Evolutionary conservation across 768 basidiomycete species (phyloP).

Genomic region (Pisolithus sp.): DNA sequence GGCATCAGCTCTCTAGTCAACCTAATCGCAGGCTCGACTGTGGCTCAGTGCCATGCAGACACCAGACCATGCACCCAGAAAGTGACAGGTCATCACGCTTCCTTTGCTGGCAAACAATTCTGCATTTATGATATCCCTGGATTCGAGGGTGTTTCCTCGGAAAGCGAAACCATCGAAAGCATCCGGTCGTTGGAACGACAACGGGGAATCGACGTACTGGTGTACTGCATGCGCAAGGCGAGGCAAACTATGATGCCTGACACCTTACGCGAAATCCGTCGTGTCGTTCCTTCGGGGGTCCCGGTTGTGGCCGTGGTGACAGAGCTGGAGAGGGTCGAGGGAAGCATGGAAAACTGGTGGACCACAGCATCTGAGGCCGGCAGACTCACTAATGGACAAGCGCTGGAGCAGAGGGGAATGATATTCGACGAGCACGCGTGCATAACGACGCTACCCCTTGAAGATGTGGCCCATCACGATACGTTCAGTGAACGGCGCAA

Average conservation of each 20-base stretch:
- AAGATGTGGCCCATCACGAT: conserved; percentile 28
- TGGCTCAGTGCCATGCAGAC: conserved; percentile 16
- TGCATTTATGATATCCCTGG: conserved; percentile 20
- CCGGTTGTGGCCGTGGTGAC: conserved; percentile 23
- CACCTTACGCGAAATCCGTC: neutral
- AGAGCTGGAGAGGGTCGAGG: conserved; percentile 17
- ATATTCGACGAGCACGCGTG: conserved; percentile 31
- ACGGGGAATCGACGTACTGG: neutral
- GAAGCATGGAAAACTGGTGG: conserved; percentile 18
- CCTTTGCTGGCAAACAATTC: conserved; percentile 12
- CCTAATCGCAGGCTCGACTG: conserved; percentile 17
- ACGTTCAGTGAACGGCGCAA: conserved; percentile 28
- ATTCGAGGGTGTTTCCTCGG: neutral
- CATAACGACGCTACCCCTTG: conserved; percentile 32
- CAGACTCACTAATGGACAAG: conserved; percentile 16
- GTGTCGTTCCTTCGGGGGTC: neutral
- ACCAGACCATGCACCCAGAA: conserved; percentile 14
- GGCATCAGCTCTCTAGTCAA: conserved; percentile 27
- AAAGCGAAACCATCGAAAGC: neutral
- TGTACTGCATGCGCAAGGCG: conserved; percentile 1
- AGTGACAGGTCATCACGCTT: conserved; percentile 10
- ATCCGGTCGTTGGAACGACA: neutral
- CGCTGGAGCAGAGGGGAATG: conserved; percentile 22
- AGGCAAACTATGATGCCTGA: conserved; percentile 1
- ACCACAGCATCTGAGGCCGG: neutral